Evolutionary conservation across 169 alveolate genomes (phyloP), one percentile per base, ranked within the genome.

Genomic region (Cryptosporidium bovis): DNA sequence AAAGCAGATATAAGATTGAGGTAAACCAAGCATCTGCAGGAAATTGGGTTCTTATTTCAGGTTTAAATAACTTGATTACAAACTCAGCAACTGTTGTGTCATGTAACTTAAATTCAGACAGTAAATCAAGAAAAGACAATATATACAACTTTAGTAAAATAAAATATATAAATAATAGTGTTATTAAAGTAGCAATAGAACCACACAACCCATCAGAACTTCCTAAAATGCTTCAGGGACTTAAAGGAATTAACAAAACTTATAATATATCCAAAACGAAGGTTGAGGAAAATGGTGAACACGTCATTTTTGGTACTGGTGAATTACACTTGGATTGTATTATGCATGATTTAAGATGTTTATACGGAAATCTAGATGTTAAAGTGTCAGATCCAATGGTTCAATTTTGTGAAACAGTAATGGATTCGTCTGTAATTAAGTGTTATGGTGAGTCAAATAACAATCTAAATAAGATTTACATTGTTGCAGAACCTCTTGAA

Each of bases 241-340:
- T 98, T 33, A 89, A 98, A 33, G 94, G 97, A 67, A 94, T 98
- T 44, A 96, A 94, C 67, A 97, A 96, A 89, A 90, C 97, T 33
- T 98, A 98, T 71, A 99, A 99, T 12, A 90, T 96, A 20, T 93
- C 96, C 5, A 92, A 93, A 58, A 95, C 98, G 15, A 95, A 97
- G 58, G 99, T 98, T 8, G 99, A 98, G 85, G 99, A 98, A 89
- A 95, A 98, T 51, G 99, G 99, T 15, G 99, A 97, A 91, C 99
- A 98, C 83, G 96, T 98, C 18, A 71, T 99, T 53, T 87, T 98
- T 71, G 99, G 99, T 34, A 97, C 99, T 2, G 99, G 99, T 8
- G 99, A 99, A 85, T 90, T 99, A 65, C 97, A 97, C 92, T 89
- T 98, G 82, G 99, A 99, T 91, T 97, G 99, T 85, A 94, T 97